Percentiles rank a stretch among this genome's conserved stretches.
phyloP scores from a whole-genome alignment of 768 basidiomycete genomes.

The Hypsizygus marmoreus region DNA sequence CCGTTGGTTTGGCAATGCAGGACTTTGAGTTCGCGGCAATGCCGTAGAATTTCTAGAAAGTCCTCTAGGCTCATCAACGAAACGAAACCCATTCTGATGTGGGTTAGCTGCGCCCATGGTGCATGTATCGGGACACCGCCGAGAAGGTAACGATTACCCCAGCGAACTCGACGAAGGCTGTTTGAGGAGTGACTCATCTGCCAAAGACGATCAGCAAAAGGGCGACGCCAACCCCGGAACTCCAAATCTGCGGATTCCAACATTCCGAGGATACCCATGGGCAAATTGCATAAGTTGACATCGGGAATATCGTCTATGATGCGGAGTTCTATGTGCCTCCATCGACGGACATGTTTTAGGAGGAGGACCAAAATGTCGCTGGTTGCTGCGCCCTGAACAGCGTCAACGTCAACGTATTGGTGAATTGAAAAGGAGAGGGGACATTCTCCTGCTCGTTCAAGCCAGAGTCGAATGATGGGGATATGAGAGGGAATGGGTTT shows the following conservation, averaged over 20 bases:
- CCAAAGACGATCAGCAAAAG: slow-evolving; percentile 1
- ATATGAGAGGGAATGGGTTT: slow-evolving; percentile 11
- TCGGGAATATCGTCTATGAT: too few species aligned
- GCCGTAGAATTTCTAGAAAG: too few species aligned
- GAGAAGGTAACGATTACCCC: slow-evolving; percentile 1
- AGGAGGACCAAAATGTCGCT: too few species aligned
- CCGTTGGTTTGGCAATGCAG: too few species aligned
- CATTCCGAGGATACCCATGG: background rate
- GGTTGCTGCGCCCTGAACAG: too few species aligned
- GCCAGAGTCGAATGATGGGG: slow-evolving; percentile 10
- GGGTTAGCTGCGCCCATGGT: slow-evolving; percentile 7
- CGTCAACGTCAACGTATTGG: too few species aligned
- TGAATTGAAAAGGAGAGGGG: too few species aligned
- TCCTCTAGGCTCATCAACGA: too few species aligned
- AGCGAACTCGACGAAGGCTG: background rate
- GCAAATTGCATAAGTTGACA: background rate
- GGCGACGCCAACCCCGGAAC: background rate
- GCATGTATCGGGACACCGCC: background rate
- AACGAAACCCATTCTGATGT: slow-evolving; percentile 1
- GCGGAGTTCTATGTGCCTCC: too few species aligned
- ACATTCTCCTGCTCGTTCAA: slow-evolving; percentile 11
- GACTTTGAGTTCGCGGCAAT: too few species aligned
- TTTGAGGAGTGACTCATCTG: slow-evolving; percentile 3
- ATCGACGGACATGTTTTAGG: too few species aligned
- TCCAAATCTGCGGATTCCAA: slow-evolving; percentile 1